Conservation (phyloP, 192 early-diverging fungal species). For the Gonapodya prolifera region DNA sequence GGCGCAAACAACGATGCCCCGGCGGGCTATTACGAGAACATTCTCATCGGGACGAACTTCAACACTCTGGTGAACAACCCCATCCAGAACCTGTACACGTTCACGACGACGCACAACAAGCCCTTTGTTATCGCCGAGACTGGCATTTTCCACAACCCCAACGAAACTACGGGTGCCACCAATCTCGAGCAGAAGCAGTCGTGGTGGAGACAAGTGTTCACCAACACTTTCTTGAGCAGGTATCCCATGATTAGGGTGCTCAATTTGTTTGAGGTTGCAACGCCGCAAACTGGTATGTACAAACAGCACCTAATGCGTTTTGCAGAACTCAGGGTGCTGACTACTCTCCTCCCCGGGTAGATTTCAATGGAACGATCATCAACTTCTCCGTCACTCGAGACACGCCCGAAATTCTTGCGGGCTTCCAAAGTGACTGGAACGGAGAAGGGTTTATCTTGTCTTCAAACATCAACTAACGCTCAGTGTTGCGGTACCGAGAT, state of each 20-base stretch:
- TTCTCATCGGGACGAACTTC: background rate
- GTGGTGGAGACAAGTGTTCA: conserved; percentile 5
- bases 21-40: background rate
- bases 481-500: no score
- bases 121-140: background rate
- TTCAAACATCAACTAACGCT: no score
- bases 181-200: background rate
- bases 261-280: background rate
- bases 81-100: background rate
- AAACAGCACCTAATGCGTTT: background rate
- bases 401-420: background rate
- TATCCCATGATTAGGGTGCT: background rate
- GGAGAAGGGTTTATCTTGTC: background rate
- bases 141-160: background rate
- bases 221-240: background rate
- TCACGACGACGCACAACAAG: background rate
- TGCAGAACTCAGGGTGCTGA: background rate
- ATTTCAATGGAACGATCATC: background rate
- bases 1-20: background rate
- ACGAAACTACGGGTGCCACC: background rate
- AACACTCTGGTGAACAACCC: background rate
- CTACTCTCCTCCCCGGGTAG: background rate
- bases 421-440: background rate
- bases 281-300: background rate
- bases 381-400: background rate